A percentile compares a stretch with the other conserved stretches of the same genome.
These are phyloP conservation scores for Podila clonocystis DNA, from an alignment of 192 early-diverging fungal species.

Conservation along the genomic window DNA sequence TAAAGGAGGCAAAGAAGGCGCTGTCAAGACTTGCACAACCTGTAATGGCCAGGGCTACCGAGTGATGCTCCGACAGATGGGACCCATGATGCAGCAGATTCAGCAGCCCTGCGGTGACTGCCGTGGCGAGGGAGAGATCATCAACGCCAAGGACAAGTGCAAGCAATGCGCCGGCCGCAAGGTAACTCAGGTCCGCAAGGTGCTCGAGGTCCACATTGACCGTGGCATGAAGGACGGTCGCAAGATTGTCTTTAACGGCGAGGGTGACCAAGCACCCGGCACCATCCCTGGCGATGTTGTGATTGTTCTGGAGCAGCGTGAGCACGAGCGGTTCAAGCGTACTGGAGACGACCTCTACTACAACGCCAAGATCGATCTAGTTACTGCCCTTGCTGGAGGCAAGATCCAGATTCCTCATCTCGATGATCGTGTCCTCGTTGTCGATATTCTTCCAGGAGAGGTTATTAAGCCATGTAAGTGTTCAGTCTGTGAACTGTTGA, in stretches of 20 bases:
- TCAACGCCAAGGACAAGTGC: slow-evolving; percentile 90
- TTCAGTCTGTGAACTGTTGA: background rate
- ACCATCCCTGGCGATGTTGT: slow-evolving; percentile 94
- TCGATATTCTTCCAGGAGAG: slow-evolving; percentile 92
- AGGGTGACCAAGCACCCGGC: slow-evolving; percentile 94
- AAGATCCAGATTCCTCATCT: slow-evolving; percentile 90
- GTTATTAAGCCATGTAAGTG: slow-evolving; percentile 84
- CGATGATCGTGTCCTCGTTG: slow-evolving; percentile 88
- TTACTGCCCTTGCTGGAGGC: slow-evolving; percentile 95
- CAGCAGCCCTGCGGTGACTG: slow-evolving; percentile 94
- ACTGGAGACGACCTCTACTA: slow-evolving; percentile 89
- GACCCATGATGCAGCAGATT: slow-evolving; percentile 99
- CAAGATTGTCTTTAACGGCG: slow-evolving; percentile 92
- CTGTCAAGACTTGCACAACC: slow-evolving; percentile 78
- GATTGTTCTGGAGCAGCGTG: slow-evolving; percentile 95
- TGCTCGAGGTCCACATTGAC: slow-evolving; percentile 96
- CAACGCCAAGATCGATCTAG: slow-evolving; percentile 89
- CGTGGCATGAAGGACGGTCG: slow-evolving; percentile 97
- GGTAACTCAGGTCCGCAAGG: slow-evolving; percentile 85
- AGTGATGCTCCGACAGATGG: slow-evolving; percentile 89
- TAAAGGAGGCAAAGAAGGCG: slow-evolving; percentile 93
- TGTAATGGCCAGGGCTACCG: slow-evolving; percentile 92
- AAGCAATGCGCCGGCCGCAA: slow-evolving; percentile 90
- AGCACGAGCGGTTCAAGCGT: slow-evolving; percentile 89
- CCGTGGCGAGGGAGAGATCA: slow-evolving; percentile 87